These are phyloP conservation scores for Rhizophlyctis rosea DNA, from an alignment of 192 early-diverging fungal genomes.

Conservation along the genomic window DNA sequence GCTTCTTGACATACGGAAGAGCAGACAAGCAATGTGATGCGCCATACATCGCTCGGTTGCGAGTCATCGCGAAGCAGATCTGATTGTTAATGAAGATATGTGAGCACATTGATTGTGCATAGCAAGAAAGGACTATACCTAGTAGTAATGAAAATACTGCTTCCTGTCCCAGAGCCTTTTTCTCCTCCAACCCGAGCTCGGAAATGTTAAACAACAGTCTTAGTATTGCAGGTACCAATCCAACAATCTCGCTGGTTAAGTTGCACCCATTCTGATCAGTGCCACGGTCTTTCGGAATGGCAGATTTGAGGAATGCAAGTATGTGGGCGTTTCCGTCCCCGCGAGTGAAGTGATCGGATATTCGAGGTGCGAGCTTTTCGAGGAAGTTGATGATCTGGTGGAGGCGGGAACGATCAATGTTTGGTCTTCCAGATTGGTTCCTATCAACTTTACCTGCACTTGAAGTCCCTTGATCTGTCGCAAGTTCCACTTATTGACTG, in stretches of 20 bases:
- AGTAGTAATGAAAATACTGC: slow-evolving; percentile 33
- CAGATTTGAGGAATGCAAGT: slow-evolving; percentile 26
- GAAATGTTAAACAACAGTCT: slow-evolving; percentile 22
- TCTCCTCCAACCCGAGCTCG: slow-evolving; percentile 28
- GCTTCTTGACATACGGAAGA: slow-evolving; percentile 41
- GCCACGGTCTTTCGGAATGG: slow-evolving; percentile 12
- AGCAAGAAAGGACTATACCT: no score
- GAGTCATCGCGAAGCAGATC: slow-evolving; percentile 24
- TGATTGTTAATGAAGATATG: slow-evolving; percentile 19
- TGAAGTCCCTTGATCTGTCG: slow-evolving; percentile 36
- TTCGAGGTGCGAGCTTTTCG: slow-evolving; percentile 24
- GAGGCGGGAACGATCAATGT: slow-evolving; percentile 1
- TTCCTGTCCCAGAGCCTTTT: slow-evolving; percentile 23
- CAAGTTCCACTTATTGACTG: slow-evolving; percentile 26
- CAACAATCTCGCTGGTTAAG: slow-evolving; percentile 20
- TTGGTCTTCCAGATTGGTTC: not conserved
- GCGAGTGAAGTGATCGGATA: slow-evolving; percentile 21
- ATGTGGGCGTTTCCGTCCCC: slow-evolving; percentile 21
- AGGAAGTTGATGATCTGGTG: slow-evolving; percentile 29
- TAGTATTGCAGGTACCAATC: slow-evolving; percentile 31
- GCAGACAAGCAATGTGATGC: slow-evolving; percentile 32
- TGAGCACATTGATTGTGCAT: no score
- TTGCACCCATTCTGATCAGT: slow-evolving; percentile 1
- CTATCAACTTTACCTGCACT: slow-evolving; percentile 18
- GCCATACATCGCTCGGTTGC: slow-evolving; percentile 31